Base-by-base conservation (phyloP, 2,329 filamentous ascomycete species). In the Pyrenophora seminiperda region DNA sequence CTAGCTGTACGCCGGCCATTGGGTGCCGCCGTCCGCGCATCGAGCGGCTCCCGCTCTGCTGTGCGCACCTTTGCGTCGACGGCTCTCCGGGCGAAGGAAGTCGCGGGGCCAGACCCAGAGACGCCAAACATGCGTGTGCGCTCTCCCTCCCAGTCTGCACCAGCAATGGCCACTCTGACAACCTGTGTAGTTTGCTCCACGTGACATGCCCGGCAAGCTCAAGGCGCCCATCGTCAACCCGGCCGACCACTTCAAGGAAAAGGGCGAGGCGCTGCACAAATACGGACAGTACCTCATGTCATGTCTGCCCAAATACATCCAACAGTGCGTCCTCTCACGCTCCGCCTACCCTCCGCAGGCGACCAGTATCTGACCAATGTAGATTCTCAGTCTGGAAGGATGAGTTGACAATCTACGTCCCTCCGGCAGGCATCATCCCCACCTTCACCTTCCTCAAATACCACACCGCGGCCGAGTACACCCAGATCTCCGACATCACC, bases 341-440 rank as follows among this genome's bases (percentile, higher is more conserved):
- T 11, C 9, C 1, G 14, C 11, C 15, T 17, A 3, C 3, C 9
- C 14, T 17, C 3, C n/a, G 6, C 17, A 4, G 4, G 10, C 9
- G 10, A 27, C 2, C 18, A 5, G 10, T 22, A 4, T 51, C 47
- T 58, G 39, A 54, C 44, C 4, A 2, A 7, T n/a, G 13, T 7
- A 79, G 76, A 49, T 97, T 97, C 80, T 96, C 92, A 10, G 93
- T 99, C 47, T 99, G 94, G 94, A 99, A 99, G 80, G 94, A 99
- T 73, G 94, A 99, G 77, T 85, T 99, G 72, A 91, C 89, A 65
- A 90, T 97, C 74, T 93, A 95, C 77, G 94, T 97, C 70, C 82
- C 90, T 39, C 94, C 94, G 1, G 79, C 89, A 30, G 94, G 91
- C 62, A 86, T 97, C 65, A 84, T 97, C 63, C 94, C 94, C 31